Conservation (phyloP, 768 basidiomycete genomes). For the Piloderma croceum region DNA sequence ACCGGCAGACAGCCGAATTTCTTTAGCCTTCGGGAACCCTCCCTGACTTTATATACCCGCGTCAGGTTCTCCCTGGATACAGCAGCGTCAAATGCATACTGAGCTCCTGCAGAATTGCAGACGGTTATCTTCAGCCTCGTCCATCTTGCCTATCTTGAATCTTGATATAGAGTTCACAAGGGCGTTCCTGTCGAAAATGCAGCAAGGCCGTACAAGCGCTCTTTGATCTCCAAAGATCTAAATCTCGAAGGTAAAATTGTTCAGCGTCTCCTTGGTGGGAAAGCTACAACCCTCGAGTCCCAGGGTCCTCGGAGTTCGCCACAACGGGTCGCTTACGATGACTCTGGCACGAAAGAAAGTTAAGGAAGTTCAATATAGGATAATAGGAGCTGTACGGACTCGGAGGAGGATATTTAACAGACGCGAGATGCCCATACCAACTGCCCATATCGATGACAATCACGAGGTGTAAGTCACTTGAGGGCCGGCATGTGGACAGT, state of each 20-base stretch:
- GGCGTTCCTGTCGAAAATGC: conserved; percentile 29
- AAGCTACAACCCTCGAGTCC: too few species aligned
- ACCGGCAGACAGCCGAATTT: conserved; percentile 20
- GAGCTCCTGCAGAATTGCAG: conserved; percentile 25
- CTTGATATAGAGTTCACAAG: conserved; percentile 34
- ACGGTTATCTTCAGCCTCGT: conserved; percentile 34
- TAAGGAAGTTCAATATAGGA: too few species aligned
- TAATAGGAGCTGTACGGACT: too few species aligned
- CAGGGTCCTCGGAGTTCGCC: too few species aligned
- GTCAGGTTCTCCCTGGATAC: conserved; percentile 35
- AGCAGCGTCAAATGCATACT: conserved; percentile 27
- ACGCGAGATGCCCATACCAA: too few species aligned
- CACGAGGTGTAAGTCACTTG: too few species aligned
- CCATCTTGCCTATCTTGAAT: conserved; percentile 27
- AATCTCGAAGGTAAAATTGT: conserved; percentile 23
- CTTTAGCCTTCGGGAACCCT: conserved; percentile 25
- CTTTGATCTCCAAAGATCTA: conserved; percentile 21
- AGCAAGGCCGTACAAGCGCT: conserved; percentile 18
- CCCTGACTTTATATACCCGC: conserved; percentile 29
- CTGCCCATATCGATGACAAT: too few species aligned
- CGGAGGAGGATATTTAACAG: too few species aligned
- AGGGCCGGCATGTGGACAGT: too few species aligned
- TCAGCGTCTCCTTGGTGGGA: too few species aligned
- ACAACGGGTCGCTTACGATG: too few species aligned
- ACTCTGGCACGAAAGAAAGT: too few species aligned